Percentiles rank a stretch among this genome's conserved stretches.
Evolutionary conservation across 495 filamentous ascomycete species (phyloP).

Genomic region (Melanomma pulvis-pyrius): DNA sequence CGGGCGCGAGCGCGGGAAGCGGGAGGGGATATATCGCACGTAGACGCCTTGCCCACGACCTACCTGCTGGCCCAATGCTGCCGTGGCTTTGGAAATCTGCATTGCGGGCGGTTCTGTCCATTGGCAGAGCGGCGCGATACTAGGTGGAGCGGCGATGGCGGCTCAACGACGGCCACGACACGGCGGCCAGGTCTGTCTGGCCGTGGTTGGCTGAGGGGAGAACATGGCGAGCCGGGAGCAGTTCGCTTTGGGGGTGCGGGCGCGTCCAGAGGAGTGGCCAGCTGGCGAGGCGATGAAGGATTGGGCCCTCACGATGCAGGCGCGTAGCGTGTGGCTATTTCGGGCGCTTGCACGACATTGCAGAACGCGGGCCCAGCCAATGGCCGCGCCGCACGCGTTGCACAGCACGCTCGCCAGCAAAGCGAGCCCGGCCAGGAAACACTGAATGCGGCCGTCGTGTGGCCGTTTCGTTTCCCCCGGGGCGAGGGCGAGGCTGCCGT

Average conservation of each 20-base stretch:
- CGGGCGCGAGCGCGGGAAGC: conserved; percentile 19
- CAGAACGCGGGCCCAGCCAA: conserved; percentile 15
- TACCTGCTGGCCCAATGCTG: conserved; percentile 11
- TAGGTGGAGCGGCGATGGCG: conserved; percentile 24
- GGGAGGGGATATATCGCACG: conserved; percentile 32
- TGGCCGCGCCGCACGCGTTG: conserved; percentile 4
- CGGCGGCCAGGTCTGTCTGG: conserved; percentile 9
- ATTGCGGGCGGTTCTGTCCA: conserved; percentile 33
- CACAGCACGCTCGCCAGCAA: conserved; percentile 30
- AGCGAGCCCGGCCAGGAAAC: conserved; percentile 3
- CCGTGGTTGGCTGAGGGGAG: conserved; percentile 18
- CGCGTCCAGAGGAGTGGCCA: conserved; percentile 22
- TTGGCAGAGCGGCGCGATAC: conserved; percentile 7
- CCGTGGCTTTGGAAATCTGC: conserved; percentile 25
- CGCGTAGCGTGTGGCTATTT: conserved; percentile 32
- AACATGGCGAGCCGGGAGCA: conserved; percentile 10
- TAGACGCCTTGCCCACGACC: conserved; percentile 24
- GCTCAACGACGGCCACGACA: conserved; percentile 37
- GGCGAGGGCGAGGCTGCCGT: conserved; percentile 10
- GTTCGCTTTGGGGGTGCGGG: conserved; percentile 23
- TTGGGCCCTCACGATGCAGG: conserved; percentile 24
- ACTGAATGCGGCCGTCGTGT: neutral
- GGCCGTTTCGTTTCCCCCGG: neutral
- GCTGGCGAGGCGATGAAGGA: neutral
- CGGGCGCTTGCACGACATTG: conserved; percentile 13